These are phyloP conservation scores for Leishmania arabica DNA, from an alignment of 208 protist species.

Conservation along the genomic window DNA sequence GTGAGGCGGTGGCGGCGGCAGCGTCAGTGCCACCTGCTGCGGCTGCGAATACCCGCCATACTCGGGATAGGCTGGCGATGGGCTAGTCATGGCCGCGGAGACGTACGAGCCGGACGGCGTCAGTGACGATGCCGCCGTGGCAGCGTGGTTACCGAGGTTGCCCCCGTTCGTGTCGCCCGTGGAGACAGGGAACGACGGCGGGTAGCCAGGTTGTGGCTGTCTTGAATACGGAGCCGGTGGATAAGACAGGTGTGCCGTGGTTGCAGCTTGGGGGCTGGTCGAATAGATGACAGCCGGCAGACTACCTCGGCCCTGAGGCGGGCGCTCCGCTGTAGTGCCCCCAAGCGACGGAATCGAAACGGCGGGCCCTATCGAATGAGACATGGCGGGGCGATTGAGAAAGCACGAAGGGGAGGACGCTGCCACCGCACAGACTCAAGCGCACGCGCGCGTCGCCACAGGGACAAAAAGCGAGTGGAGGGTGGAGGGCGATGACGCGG, in stretches of 20 bases:
- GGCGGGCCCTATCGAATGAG: neutral
- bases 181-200: slow-evolving; percentile 6
- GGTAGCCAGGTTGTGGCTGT: slow-evolving; percentile 20
- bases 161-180: neutral
- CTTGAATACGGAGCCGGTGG: slow-evolving; percentile 4
- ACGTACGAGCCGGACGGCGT: neutral
- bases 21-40: neutral
- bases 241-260: neutral
- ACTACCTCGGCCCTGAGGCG: neutral
- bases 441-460: neutral
- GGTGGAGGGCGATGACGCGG: neutral
- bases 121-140: neutral
- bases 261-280: neutral
- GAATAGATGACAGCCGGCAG: neutral
- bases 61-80: neutral
- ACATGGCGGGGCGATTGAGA: neutral
- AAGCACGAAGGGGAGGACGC: neutral
- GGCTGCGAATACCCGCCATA: slow-evolving; percentile 9
- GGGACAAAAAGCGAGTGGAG: neutral
- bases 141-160: neutral
- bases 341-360: neutral
- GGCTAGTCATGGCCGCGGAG: neutral
- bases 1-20: neutral
- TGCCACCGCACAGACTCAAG: neutral
- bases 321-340: neutral